phyloP scores from a whole-genome alignment of 2,329 filamentous ascomycete species.

The Cordyceps cicadae region DNA sequence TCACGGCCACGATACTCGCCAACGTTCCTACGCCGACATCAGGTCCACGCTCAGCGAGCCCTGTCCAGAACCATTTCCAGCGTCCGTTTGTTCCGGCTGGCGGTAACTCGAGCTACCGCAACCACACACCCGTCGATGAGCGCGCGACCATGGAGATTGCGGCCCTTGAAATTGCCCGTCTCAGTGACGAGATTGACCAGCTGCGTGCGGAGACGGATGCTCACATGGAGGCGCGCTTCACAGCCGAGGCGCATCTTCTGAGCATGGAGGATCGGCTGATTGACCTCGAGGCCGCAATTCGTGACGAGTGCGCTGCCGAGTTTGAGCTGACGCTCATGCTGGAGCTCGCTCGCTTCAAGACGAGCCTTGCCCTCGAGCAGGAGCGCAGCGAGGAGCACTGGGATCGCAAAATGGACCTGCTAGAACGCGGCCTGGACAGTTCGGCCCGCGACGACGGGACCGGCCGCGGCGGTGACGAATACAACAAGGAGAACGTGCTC shows the following conservation, averaged over 20 bases:
- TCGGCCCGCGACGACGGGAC: conserved; percentile 30
- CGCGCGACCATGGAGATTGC: conserved; percentile 74
- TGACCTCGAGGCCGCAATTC: conserved; percentile 70
- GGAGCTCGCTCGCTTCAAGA: conserved; percentile 76
- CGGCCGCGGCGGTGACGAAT: conserved; percentile 43
- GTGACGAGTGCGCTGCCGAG: conserved; percentile 81
- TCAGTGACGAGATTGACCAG: conserved; percentile 63
- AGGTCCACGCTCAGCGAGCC: conserved; percentile 21
- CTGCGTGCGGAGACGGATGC: conserved; percentile 60
- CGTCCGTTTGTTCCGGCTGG: conserved; percentile 33
- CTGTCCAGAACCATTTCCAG: conserved; percentile 27
- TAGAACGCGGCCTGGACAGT: conserved; percentile 40
- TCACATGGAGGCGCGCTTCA: conserved; percentile 60
- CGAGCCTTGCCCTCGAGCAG: conserved; percentile 66
- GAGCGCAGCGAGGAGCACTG: conserved; percentile 77
- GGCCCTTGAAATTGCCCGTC: conserved; percentile 69
- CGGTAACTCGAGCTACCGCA: conserved; percentile 22
- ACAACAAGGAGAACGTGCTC: conserved; percentile 53
- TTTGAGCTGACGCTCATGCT: conserved; percentile 70
- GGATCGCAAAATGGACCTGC: conserved; percentile 72
- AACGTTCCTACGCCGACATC: conserved; percentile 19
- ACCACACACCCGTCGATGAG: conserved; percentile 38
- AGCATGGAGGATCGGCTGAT: conserved; percentile 58
- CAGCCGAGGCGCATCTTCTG: conserved; percentile 65
- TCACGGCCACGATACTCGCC: conserved; percentile 60